Base-by-base conservation (phyloP, 148 eudicot genomes). In the Cornus suecica region DNA sequence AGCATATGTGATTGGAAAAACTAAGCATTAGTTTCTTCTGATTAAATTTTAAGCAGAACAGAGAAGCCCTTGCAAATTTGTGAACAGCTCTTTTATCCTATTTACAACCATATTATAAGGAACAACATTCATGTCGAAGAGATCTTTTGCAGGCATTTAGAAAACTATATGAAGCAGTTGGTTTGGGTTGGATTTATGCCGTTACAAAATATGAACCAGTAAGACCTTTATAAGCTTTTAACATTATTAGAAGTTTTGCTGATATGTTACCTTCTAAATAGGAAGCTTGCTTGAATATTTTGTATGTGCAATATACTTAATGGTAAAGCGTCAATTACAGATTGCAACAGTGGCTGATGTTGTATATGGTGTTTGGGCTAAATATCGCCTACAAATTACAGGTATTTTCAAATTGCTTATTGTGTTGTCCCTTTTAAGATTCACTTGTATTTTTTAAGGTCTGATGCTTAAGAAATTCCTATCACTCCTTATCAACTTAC, bases 131-230 rank as follows among this genome's bases (percentile, higher is more conserved):
- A 6, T 4, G 3, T 25, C 63, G 28, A 51, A 73, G 68, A 70
- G 63, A 58, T 58, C 65, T 66, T 69, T 60, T 82, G 68, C 80
- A 94, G 97, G 99, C 94, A 72, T 94, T 92, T 73, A 84, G 99
- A 83, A 91, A 78, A 84, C 83, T 94, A 31, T 92, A 94, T 65
- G 99, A 94, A 86, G 97, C 91, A 68, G 97, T 94, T 84, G 99
- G 85, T 64, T 84, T 94, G 41, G 99, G 99, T 84, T 94, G 99
- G 99, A 87, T 94, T 54, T 94, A 94, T 75, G 96, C 97, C 41
- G 85, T 94, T 66, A 91, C 99, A 18, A 94, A 89, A 88, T 94
- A 88, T 60, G 89, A 94, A 79, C 99, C 97, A 66, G 99, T 92
- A 80, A 90, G 84, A 80, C 56, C n/a, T 76, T 79, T 65, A 23